Percentiles rank a stretch among this genome's conserved stretches.
phyloP scores from a whole-genome alignment of 768 basidiomycete genomes.

The Phaffia australis region DNA sequence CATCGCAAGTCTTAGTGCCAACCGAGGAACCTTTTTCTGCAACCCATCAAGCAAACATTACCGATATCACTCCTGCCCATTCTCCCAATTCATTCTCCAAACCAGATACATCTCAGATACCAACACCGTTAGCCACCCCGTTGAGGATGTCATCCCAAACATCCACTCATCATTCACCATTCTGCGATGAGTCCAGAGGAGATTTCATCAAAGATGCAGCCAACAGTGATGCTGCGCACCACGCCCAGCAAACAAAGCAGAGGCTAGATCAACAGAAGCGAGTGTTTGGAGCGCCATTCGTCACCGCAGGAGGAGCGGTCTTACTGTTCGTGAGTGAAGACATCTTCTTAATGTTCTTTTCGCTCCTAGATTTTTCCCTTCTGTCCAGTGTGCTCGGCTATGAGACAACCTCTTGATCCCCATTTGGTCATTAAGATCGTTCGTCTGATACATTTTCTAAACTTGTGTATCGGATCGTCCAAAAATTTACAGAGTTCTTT shows the following conservation, averaged over 20 bases:
- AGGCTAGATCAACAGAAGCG: constrained; percentile 29
- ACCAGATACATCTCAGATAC: constrained; percentile 3
- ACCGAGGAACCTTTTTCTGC: constrained; percentile 1
- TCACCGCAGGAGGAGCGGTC: constrained; percentile 64
- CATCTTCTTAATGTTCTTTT: too few species aligned
- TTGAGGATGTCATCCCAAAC: background rate
- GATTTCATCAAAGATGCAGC: constrained; percentile 43
- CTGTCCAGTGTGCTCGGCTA: too few species aligned
- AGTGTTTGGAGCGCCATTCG: constrained; percentile 63
- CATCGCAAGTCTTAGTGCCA: background rate
- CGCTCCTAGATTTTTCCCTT: too few species aligned
- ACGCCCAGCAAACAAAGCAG: background rate
- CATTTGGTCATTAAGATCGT: too few species aligned
- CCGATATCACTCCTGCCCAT: too few species aligned
- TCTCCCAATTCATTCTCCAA: constrained; percentile 27
- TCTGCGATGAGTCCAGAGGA: too few species aligned
- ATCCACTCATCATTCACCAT: too few species aligned
- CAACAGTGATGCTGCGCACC: constrained; percentile 51
- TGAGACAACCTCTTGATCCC: too few species aligned
- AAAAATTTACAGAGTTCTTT: constrained; percentile 37
- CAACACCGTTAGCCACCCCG: background rate
- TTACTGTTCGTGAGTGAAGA: constrained; percentile 42
- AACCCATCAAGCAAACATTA: constrained; percentile 12
- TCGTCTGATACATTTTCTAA: too few species aligned
- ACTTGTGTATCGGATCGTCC: too few species aligned